Evolutionary conservation across 768 basidiomycete species (phyloP).

Genomic region (Boletus eberwhitei): DNA sequence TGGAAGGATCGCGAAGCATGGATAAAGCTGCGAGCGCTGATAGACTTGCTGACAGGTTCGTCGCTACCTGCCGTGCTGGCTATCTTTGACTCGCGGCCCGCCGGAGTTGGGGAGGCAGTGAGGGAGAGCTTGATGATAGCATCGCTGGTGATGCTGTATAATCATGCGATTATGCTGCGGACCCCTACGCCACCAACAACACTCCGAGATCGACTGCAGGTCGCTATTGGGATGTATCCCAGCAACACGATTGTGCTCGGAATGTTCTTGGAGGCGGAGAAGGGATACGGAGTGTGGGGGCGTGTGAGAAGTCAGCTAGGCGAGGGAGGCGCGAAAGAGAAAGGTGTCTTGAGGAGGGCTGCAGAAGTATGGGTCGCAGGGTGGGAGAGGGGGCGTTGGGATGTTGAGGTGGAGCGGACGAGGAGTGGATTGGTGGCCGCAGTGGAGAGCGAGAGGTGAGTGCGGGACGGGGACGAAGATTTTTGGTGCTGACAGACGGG

Average conservation of each 20-base stretch:
- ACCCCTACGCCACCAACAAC: conserved; percentile 55
- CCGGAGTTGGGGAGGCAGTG: conserved; percentile 4
- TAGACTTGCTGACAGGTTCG: conserved; percentile 56
- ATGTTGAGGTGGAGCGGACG: conserved; percentile 65
- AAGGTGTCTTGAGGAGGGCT: conserved; percentile 54
- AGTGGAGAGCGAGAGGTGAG: conserved; percentile 65
- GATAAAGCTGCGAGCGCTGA: conserved; percentile 60
- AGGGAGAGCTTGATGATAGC: conserved; percentile 56
- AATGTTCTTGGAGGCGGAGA: conserved; percentile 73
- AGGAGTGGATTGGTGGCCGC: conserved; percentile 60
- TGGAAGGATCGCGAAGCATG: conserved; percentile 65
- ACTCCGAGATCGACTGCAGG: conserved; percentile 53
- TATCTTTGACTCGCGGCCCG: conserved; percentile 33
- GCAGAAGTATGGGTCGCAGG: conserved; percentile 76
- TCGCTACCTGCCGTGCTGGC: conserved; percentile 41
- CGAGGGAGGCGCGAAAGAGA: conserved; percentile 44
- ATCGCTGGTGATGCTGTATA: conserved; percentile 58
- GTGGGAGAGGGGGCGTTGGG: conserved; percentile 77
- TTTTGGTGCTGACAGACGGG: conserved; percentile 5
- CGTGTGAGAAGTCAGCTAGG: conserved; percentile 57
- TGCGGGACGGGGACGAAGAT: not conserved
- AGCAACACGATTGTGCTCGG: conserved; percentile 71
- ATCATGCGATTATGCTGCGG: conserved; percentile 51
- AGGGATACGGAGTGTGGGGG: conserved; percentile 78
- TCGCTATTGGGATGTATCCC: conserved; percentile 57